Conservation (phyloP, 179 eudicot species). For the Vitellaria paradoxa region DNA sequence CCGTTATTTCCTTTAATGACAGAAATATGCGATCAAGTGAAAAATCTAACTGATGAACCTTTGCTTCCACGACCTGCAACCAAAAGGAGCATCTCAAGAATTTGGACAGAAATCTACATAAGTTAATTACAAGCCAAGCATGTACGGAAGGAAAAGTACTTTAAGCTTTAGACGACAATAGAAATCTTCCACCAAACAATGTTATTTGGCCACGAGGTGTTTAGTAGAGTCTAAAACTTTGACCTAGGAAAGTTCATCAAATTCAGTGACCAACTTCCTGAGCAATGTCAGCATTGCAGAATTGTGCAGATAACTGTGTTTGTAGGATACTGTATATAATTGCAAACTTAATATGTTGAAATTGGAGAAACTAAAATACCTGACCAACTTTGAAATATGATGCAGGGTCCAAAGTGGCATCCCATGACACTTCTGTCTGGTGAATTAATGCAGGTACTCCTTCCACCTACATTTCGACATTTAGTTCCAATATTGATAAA, state of each 20-base stretch:
- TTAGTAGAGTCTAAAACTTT: constrained; percentile 1
- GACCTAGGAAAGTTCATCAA: background rate
- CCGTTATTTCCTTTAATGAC: constrained; percentile 81
- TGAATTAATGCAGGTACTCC: constrained; percentile 87
- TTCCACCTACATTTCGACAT: constrained; percentile 60
- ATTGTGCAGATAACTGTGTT: background rate
- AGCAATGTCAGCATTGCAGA: background rate
- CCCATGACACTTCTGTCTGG: constrained; percentile 95
- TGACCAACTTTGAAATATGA: constrained; percentile 80
- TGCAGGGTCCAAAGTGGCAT: constrained; percentile 68
- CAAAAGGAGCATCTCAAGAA: constrained; percentile 13
- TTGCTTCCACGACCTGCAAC: constrained; percentile 81
- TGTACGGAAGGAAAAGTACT: background rate
- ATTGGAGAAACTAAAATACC: constrained; percentile 32
- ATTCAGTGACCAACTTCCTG: background rate
- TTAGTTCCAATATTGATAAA: constrained; percentile 4
- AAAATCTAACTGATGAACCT: constrained; percentile 87
- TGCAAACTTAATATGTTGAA: background rate
- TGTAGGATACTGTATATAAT: background rate
- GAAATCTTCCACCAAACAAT: constrained; percentile 5
- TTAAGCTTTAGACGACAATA: background rate
- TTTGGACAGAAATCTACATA: background rate
- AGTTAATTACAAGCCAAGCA: background rate
- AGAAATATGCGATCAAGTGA: constrained; percentile 77
- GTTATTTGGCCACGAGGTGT: background rate